phyloP scores from a whole-genome alignment of 495 filamentous ascomycete species.

The Lasiosphaeria ovina region DNA sequence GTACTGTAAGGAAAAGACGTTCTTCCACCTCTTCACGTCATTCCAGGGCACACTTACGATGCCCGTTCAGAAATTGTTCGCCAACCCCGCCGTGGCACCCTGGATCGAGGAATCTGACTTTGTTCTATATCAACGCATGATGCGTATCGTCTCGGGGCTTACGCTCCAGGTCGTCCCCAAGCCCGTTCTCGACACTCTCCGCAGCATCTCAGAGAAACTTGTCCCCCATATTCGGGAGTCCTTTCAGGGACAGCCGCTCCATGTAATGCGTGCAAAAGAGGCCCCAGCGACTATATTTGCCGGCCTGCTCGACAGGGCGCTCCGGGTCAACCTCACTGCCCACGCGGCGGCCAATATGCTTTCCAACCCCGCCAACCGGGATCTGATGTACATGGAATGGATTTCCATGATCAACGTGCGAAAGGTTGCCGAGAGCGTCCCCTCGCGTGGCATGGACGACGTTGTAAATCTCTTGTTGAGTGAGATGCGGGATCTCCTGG shows the following conservation, averaged over 20 bases:
- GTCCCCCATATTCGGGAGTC: slow-evolving; percentile 73
- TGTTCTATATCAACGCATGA: slow-evolving; percentile 94
- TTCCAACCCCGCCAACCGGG: slow-evolving; percentile 67
- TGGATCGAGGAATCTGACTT: slow-evolving; percentile 97
- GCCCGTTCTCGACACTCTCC: slow-evolving; percentile 75
- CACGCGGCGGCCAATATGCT: slow-evolving; percentile 79
- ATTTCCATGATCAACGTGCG: slow-evolving; percentile 72
- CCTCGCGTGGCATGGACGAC: slow-evolving; percentile 62
- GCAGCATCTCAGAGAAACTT: slow-evolving; percentile 77
- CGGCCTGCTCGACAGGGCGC: slow-evolving; percentile 74
- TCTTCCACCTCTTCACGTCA: slow-evolving; percentile 91
- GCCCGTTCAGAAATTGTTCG: slow-evolving; percentile 92
- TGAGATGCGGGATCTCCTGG: slow-evolving; percentile 71
- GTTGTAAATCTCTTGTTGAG: slow-evolving; percentile 67
- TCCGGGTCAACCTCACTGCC: slow-evolving; percentile 88
- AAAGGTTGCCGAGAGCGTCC: slow-evolving; percentile 61
- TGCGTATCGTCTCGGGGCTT: slow-evolving; percentile 78
- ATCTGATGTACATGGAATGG: slow-evolving; percentile 94
- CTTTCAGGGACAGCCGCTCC: slow-evolving; percentile 75
- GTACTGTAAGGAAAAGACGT: slow-evolving; percentile 90
- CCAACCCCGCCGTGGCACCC: slow-evolving; percentile 72
- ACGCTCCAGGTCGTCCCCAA: slow-evolving; percentile 87
- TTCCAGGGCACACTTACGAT: slow-evolving; percentile 95
- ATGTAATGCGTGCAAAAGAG: slow-evolving; percentile 82
- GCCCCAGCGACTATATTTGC: slow-evolving; percentile 88